Base-by-base conservation (phyloP, 768 basidiomycete species). In the Zangia roseola region DNA sequence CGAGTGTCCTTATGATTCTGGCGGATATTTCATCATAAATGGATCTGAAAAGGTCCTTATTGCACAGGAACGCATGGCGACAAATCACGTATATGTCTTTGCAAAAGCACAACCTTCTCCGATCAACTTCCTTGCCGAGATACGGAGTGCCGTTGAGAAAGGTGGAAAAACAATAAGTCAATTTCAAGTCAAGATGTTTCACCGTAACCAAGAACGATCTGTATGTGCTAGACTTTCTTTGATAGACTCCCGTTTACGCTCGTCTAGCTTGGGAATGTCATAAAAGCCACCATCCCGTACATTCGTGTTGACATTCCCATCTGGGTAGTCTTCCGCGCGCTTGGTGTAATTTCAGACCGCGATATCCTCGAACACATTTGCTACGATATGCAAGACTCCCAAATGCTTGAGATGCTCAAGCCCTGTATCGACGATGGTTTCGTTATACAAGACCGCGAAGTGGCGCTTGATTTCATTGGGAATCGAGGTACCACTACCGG, bases 41-140 rank as follows among this genome's bases (percentile, higher is more conserved):
- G 97, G 97, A 12, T 98, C 97, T 3, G 97, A 99, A 68, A 99
- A 99, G 70, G 97, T 99, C n/a, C 77, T 99, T 53, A 99, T 99
- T 68, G 97, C 97, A 2, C 97, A 99, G 69, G 97, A 99, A 68
- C 85, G 97, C 44, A 98, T 98, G 94, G 95, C 97, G 10, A 94
- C 93, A 20, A 99, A 99, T 72, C 94, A 97, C 63, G 97, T 99
- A 56, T 99, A 98, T 70, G 94, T 97, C 44, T 99, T 99, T 62
- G 93, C 94, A 43, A 99, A 98, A 71, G 91, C 91, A 0, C 92
- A 95, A 57, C 94, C 95, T 4, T 94, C 93, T 16, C 94, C 94
- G 2, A 90, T 97, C 59, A 92, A 85, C 56, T 97, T 95, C 71
- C 80, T 97, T 36, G 93, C 97, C 31, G 94, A 98, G 68, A 97